phyloP scores from a whole-genome alignment of 768 basidiomycete genomes.

The Trametes punicea region DNA sequence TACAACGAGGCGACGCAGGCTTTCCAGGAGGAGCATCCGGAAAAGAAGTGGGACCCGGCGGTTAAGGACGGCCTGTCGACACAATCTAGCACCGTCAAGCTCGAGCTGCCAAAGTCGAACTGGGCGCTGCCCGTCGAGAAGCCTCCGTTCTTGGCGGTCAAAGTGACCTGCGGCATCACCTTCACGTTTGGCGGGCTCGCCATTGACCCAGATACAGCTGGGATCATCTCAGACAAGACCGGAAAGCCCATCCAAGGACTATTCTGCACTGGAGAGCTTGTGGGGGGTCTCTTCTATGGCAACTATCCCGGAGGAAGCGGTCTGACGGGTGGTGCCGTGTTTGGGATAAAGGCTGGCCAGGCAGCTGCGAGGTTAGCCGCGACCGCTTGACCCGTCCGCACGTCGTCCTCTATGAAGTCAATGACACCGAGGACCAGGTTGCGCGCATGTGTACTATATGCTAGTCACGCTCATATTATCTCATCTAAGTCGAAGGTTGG shows the following conservation, averaged over 20 bases:
- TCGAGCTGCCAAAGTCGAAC: constrained; percentile 57
- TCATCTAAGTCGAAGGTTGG: not conserved
- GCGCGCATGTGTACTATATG: not conserved
- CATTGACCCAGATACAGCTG: constrained; percentile 52
- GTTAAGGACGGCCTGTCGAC: constrained; percentile 62
- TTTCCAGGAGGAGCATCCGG: constrained; percentile 35
- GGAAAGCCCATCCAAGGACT: constrained; percentile 48
- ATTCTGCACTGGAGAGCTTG: constrained; percentile 68
- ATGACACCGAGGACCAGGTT: too few relatives aligned
- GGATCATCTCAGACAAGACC: constrained; percentile 43
- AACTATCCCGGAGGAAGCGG: constrained; percentile 75
- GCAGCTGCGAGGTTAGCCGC: constrained; percentile 36
- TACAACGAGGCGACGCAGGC: constrained; percentile 50
- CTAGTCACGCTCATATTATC: not conserved
- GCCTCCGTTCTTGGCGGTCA: constrained; percentile 60
- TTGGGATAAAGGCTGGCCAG: constrained; percentile 54
- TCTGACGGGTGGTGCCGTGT: constrained; percentile 61
- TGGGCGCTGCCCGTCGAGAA: constrained; percentile 59
- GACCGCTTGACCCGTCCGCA: not conserved
- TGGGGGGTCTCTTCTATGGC: constrained; percentile 57
- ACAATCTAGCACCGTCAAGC: constrained; percentile 33
- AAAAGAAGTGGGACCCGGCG: constrained; percentile 53
- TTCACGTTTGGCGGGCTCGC: constrained; percentile 71
- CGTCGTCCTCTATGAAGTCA: too few relatives aligned
- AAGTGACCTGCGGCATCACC: constrained; percentile 66